Percentiles rank a stretch among this genome's conserved stretches.
phyloP scores from a whole-genome alignment of 345 rosid genomes.

The Laguncularia racemosa region DNA sequence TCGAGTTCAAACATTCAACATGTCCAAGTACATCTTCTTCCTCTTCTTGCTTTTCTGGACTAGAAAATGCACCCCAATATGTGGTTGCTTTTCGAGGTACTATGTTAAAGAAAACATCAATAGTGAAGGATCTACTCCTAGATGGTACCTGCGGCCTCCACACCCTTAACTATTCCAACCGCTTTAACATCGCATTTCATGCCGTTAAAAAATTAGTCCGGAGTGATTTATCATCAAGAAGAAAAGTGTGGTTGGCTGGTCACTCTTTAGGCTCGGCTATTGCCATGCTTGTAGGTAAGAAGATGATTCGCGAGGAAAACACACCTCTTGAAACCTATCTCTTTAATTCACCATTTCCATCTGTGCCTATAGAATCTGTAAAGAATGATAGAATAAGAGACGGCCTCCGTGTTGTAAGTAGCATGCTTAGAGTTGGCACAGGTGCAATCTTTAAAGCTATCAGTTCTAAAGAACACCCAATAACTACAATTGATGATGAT shows the following conservation, averaged over 20 bases:
- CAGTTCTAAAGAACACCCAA: slow-evolving; percentile 23
- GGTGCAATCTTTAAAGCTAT: no score
- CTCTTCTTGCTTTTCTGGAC: slow-evolving; percentile 12
- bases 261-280: slow-evolving; percentile 80
- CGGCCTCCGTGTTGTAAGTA: slow-evolving; percentile 53
- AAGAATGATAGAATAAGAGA: slow-evolving; percentile 53
- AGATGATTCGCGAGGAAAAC: slow-evolving; percentile 40
- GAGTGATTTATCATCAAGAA: slow-evolving; percentile 34
- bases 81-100: slow-evolving; percentile 75
- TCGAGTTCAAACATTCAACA: slow-evolving; percentile 43
- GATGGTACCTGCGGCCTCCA: slow-evolving; percentile 48
- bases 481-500: slow-evolving; percentile 31
- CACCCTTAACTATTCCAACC: slow-evolving; percentile 57
- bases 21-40: background rate
- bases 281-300: slow-evolving; percentile 66
- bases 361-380: slow-evolving; percentile 62
- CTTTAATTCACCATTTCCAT: slow-evolving; percentile 69
- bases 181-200: slow-evolving; percentile 65
- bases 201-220: slow-evolving; percentile 50
- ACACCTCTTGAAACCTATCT: slow-evolving; percentile 45
- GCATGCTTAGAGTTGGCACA: slow-evolving; percentile 62
- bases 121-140: slow-evolving; percentile 53
- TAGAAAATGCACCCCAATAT: slow-evolving; percentile 31
- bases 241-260: slow-evolving; percentile 74
- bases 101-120: slow-evolving; percentile 46